phyloP scores from a whole-genome alignment of 768 basidiomycete species.

The Kondoa malvinella region DNA sequence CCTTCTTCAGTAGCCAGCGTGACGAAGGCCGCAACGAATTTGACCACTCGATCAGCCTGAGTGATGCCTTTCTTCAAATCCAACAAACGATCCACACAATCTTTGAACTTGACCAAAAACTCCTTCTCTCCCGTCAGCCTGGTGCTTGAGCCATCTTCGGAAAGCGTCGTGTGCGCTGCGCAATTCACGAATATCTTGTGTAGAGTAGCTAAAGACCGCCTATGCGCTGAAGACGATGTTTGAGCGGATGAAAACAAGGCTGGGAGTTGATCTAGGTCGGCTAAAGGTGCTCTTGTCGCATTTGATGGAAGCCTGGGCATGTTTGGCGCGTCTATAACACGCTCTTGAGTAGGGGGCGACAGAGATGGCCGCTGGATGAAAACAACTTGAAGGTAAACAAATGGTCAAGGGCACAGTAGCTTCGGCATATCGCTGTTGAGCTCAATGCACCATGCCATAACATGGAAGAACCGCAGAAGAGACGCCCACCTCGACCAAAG shows the following conservation, averaged over 20 bases:
- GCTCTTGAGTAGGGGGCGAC: not conserved
- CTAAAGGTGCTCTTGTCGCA: not conserved
- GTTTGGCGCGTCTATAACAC: not conserved
- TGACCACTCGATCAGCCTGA: constrained; percentile 58
- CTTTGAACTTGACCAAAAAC: constrained; percentile 52
- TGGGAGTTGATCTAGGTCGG: not conserved
- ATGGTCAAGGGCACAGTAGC: no score
- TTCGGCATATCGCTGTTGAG: no score
- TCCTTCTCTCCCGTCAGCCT: constrained; percentile 57
- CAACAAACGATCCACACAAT: constrained; percentile 42
- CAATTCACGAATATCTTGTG: constrained; percentile 60
- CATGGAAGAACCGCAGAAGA: not conserved
- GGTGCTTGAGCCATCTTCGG: constrained; percentile 23
- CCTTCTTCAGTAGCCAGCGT: constrained; percentile 61
- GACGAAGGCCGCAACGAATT: constrained; percentile 65
- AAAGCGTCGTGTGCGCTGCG: constrained; percentile 38
- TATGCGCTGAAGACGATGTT: constrained; percentile 49
- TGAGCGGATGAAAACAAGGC: not conserved
- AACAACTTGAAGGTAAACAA: not conserved
- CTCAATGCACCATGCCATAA: no score
- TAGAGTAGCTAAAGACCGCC: constrained; percentile 70
- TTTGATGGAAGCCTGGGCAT: not conserved
- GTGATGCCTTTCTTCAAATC: constrained; percentile 61
- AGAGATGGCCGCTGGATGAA: not conserved
- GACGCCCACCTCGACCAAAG: not conserved